These are phyloP conservation scores for Phenoliferia sp. DNA, from an alignment of 1,284 basidiomycete genomes.

Conservation along the genomic window DNA sequence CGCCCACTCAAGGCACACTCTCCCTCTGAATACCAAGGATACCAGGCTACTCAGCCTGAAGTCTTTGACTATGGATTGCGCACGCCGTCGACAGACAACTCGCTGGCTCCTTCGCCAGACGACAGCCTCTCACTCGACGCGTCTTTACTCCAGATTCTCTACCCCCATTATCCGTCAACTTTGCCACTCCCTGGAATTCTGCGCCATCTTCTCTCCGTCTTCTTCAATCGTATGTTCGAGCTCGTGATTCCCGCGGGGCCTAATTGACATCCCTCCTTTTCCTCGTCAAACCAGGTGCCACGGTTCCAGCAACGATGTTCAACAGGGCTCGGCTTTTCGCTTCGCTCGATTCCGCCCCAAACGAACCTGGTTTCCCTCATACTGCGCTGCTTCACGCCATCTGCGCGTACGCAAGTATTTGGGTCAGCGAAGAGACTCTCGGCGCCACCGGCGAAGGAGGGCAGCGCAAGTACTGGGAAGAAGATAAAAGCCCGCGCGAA, in stretches of 20 bases:
- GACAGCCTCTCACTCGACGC: conserved; percentile 14
- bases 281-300: conserved; percentile 3
- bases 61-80: conserved; percentile 1
- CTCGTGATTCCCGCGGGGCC: background rate
- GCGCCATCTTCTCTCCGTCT: conserved; percentile 21
- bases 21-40: background rate
- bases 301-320: conserved; percentile 24
- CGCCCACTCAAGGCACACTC: background rate
- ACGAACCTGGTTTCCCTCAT: conserved; percentile 18
- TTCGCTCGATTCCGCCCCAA: conserved; percentile 9
- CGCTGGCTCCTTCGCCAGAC: conserved; percentile 10
- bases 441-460: background rate
- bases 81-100: background rate
- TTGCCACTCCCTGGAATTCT: conserved; percentile 18
- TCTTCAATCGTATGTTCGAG: conserved; percentile 18
- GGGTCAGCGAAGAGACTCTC: conserved; percentile 16
- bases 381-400: conserved; percentile 29
- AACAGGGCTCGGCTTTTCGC: conserved; percentile 13
- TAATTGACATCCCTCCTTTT: background rate
- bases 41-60: background rate
- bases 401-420: conserved; percentile 18
- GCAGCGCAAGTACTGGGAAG: conserved; percentile 23
- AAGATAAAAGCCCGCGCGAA: conserved; percentile 8
- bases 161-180: conserved; percentile 18
- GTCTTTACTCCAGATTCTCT: conserved; percentile 16